A percentile compares a stretch with the other conserved stretches of the same genome.
phyloP scores from a whole-genome alignment of 164 flowering plant genomes.

The Echeveria elegans region DNA sequence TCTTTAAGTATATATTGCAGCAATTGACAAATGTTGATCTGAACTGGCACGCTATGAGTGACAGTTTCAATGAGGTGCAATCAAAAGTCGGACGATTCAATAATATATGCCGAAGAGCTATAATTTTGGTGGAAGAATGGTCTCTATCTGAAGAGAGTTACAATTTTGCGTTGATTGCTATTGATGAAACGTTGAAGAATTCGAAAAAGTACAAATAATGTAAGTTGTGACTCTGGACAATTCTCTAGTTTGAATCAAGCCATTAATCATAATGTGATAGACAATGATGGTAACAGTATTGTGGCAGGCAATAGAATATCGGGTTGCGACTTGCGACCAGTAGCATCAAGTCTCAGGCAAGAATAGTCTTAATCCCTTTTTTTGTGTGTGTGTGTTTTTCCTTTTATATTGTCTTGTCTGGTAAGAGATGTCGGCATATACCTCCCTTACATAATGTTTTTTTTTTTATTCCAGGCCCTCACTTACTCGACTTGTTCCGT shows the following conservation, averaged over 20 bases:
- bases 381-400: too few relatives aligned
- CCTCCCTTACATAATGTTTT: background rate
- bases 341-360: background rate
- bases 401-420: too few relatives aligned
- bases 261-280: background rate
- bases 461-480: background rate
- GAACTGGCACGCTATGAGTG: constrained; percentile 29
- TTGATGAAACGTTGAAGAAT: constrained; percentile 38
- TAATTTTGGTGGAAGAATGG: constrained; percentile 39
- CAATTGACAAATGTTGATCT: constrained; percentile 47
- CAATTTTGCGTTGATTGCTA: constrained; percentile 26
- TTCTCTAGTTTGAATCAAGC: background rate
- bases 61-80: constrained; percentile 36
- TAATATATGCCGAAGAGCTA: constrained; percentile 38
- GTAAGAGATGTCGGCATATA: too few relatives aligned
- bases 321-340: background rate
- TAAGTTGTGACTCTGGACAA: background rate
- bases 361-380: background rate
- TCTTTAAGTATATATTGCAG: constrained; percentile 33
- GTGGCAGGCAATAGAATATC: background rate
- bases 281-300: background rate
- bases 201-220: constrained; percentile 19
- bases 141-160: constrained; percentile 38
- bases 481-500: background rate
- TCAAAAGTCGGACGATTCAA: constrained; percentile 34